Percentiles rank a stretch among this genome's conserved stretches.
Conservation (phyloP, 169 alveolate species). For the Eimeria sp. region DNA sequence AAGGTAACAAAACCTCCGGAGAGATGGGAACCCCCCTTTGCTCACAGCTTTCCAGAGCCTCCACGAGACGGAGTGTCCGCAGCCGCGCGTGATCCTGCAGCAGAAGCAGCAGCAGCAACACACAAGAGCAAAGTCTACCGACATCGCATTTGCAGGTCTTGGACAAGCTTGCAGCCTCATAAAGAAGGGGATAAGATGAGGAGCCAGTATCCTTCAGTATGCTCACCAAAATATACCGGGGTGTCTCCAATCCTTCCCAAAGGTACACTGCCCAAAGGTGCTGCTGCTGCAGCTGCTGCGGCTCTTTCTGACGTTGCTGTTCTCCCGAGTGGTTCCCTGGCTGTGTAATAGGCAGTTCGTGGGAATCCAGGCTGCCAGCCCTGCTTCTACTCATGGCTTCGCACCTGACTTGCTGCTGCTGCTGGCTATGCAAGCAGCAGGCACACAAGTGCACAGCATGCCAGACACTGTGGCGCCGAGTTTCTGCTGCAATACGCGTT, state of each 20-base stretch:
- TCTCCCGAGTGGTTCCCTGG: not conserved
- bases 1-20: conserved; percentile 39
- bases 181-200: not conserved
- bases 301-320: not conserved
- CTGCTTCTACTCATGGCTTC: not conserved
- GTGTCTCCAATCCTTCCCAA: conserved; percentile 68
- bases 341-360: not conserved
- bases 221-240: conserved; percentile 52
- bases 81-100: conserved; percentile 65
- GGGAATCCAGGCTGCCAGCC: not conserved
- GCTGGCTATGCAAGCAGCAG: conserved; percentile 22
- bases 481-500: conserved; percentile 17
- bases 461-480: conserved; percentile 71
- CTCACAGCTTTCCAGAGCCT: conserved; percentile 50
- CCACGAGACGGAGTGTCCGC: conserved; percentile 71
- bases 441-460: conserved; percentile 55
- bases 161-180: not conserved
- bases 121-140: not conserved
- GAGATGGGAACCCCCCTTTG: conserved; percentile 44
- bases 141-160: not conserved
- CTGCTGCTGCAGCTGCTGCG: conserved; percentile 60
- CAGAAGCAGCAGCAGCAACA: conserved; percentile 6
- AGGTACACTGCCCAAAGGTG: conserved; percentile 71
- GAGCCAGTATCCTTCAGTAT: too few relatives aligned
- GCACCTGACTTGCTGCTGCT: conserved; percentile 18